Base-by-base conservation (phyloP, 2,329 filamentous ascomycete species). In the Neofusicoccum kwambonambiense region DNA sequence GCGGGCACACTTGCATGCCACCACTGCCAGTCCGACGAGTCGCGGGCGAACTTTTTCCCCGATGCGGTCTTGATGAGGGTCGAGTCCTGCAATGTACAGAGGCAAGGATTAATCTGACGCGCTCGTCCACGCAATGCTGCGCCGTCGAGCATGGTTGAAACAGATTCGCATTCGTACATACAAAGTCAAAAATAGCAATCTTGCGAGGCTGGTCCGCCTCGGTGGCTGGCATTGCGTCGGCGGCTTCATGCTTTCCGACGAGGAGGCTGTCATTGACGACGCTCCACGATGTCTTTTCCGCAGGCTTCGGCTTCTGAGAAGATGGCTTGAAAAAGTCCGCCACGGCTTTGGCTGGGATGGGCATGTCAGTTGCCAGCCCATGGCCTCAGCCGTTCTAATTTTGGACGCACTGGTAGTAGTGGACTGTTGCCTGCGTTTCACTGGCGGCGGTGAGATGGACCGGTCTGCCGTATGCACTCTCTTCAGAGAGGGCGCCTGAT, bases 1-100 rank as follows among this genome's bases (percentile, higher is more conserved):
- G 76, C 78, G 0, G 92, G 92, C 0, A 98, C 90, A 17, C 79
- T 83, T 13, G 78, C 70, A 75, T 96, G 81, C 92, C 93, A 98
- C 95, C 95, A 99, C 76, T 91, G 92, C 95, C 95, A 99, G 74
- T 98, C 94, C 3, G 82, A 81, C 0, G 88, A 86, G 68, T 88
- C 86, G 60, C 84, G 84, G 2, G 87, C 84, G 72, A 94, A 94
- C 58, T 86, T 90, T 77, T 92, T 95, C 7, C 93, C 93, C 0
- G 93, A 96, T 3, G 87, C 84, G 0, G 92, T 90, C 1, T 83
- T 82, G 67, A 99, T 92, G 39, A 99, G 79, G 0, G 95, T 99
- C 7, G 91, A 95, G 75, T 99, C 95, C 89, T 91, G 69, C 65
- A 62, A 47, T 58, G 42, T 12, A 34, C 12, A 56, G 19, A 64